Conservation (phyloP, 495 filamentous ascomycete species). For the Penicillium samsonianum region DNA sequence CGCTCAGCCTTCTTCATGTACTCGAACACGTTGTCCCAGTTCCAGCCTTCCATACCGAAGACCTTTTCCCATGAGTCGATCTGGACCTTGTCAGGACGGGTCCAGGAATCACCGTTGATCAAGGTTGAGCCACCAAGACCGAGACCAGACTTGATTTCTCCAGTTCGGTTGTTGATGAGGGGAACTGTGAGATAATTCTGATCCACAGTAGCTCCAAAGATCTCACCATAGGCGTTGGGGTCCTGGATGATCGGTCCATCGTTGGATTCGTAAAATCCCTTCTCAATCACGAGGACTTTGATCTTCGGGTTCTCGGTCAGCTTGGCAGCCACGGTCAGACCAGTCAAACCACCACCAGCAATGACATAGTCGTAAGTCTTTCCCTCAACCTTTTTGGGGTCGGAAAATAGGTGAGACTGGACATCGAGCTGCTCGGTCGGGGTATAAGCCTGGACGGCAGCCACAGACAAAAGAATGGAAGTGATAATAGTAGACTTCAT, state of each 20-base stretch:
- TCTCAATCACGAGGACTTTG: conserved; percentile 55
- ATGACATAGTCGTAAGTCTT: conserved; percentile 36
- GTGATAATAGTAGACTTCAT: no score
- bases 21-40: conserved; percentile 47
- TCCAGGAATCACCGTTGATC: conserved; percentile 54
- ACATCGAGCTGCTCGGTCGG: conserved; percentile 16
- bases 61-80: conserved; percentile 55
- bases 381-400: conserved; percentile 21
- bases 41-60: conserved; percentile 51
- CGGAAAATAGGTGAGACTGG: conserved; percentile 25
- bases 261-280: conserved; percentile 39
- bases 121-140: conserved; percentile 56
- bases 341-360: conserved; percentile 38
- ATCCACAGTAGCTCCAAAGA: conserved; percentile 33
- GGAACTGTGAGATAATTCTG: conserved; percentile 21
- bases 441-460: no score
- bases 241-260: conserved; percentile 36
- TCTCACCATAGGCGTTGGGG: conserved; percentile 37
- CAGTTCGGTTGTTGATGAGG: conserved; percentile 20
- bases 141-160: conserved; percentile 27
- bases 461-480: no score
- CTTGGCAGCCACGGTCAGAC: conserved; percentile 37
- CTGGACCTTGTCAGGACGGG: conserved; percentile 44
- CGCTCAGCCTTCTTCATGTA: conserved; percentile 38
- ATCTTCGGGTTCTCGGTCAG: conserved; percentile 48